Evolutionary conservation across 2,329 filamentous ascomycete genomes (phyloP).

Genomic region (Fusarium scirpi): DNA sequence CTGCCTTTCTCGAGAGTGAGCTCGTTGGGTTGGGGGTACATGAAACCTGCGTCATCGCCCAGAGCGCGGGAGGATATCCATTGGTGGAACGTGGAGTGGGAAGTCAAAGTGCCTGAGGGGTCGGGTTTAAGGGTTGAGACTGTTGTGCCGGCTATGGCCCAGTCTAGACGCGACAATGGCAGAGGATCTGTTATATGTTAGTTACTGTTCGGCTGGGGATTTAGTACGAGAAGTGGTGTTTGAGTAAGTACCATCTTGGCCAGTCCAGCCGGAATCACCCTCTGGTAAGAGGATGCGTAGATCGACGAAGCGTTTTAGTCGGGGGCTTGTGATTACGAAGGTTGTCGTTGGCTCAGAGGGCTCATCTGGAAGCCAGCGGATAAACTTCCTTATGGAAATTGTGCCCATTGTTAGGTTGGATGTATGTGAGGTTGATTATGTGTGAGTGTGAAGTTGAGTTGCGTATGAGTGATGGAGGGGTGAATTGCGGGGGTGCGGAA

Average conservation of each 20-base stretch:
- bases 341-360: constrained; percentile 72
- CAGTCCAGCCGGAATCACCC: constrained; percentile 28
- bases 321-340: constrained; percentile 71
- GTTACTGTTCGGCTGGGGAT: not conserved
- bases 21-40: constrained; percentile 58
- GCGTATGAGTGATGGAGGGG: not conserved
- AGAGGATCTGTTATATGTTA: constrained; percentile 34
- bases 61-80: constrained; percentile 68
- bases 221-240: too few relatives aligned
- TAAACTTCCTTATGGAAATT: constrained; percentile 70
- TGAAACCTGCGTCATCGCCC: constrained; percentile 67
- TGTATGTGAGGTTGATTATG: not conserved
- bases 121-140: constrained; percentile 50
- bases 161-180: constrained; percentile 63
- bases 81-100: constrained; percentile 65
- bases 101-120: constrained; percentile 43
- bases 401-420: constrained; percentile 52
- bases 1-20: constrained; percentile 66
- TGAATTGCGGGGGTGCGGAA: constrained; percentile 21
- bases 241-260: constrained; percentile 33
- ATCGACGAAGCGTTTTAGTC: constrained; percentile 68
- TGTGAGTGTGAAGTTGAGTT: not conserved
- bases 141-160: constrained; percentile 73
- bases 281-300: constrained; percentile 63
- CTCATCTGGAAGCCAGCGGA: constrained; percentile 66